phyloP scores from a whole-genome alignment of 768 basidiomycete species.

The Mycena metata region DNA sequence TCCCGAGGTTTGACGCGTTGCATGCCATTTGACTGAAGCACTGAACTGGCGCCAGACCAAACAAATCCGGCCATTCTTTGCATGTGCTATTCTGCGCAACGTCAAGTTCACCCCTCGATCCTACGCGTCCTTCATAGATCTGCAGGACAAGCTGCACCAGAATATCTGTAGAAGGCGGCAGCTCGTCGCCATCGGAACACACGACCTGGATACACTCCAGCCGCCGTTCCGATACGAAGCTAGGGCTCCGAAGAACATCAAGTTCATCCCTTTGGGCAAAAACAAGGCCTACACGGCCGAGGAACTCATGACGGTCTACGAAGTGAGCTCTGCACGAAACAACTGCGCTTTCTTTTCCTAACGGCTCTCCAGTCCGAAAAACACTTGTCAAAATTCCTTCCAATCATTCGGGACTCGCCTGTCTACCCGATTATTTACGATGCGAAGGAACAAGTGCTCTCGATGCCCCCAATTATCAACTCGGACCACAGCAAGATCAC shows the following conservation, averaged over 20 bases:
- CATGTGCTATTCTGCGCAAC: conserved; percentile 91
- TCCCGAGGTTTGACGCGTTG: conserved; percentile 71
- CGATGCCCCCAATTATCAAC: conserved; percentile 99
- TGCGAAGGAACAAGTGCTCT: conserved; percentile 85
- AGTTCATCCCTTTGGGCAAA: conserved; percentile 90
- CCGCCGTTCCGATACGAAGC: conserved; percentile 92
- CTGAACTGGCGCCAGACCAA: conserved; percentile 65
- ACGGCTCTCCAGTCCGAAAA: conserved; percentile 80
- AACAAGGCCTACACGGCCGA: conserved; percentile 84
- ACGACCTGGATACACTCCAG: conserved; percentile 92
- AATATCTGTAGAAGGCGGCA: conserved; percentile 93
- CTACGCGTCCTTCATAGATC: conserved; percentile 97
- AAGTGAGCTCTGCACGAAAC: conserved; percentile 65
- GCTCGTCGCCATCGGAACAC: conserved; percentile 96
- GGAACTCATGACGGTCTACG: conserved; percentile 93
- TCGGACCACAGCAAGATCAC: conserved; percentile 98
- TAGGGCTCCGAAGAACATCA: conserved; percentile 86
- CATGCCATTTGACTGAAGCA: conserved; percentile 1
- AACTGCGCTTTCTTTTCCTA: not conserved
- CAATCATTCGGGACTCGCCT: conserved; percentile 93
- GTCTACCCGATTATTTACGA: conserved; percentile 99
- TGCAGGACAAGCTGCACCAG: conserved; percentile 99
- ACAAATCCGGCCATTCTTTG: conserved; percentile 90
- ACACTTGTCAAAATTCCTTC: conserved; percentile 90
- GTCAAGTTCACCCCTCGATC: conserved; percentile 89